Evolutionary conservation across 2,329 filamentous ascomycete species (phyloP).

Genomic region (Curvularia eragrostidis): DNA sequence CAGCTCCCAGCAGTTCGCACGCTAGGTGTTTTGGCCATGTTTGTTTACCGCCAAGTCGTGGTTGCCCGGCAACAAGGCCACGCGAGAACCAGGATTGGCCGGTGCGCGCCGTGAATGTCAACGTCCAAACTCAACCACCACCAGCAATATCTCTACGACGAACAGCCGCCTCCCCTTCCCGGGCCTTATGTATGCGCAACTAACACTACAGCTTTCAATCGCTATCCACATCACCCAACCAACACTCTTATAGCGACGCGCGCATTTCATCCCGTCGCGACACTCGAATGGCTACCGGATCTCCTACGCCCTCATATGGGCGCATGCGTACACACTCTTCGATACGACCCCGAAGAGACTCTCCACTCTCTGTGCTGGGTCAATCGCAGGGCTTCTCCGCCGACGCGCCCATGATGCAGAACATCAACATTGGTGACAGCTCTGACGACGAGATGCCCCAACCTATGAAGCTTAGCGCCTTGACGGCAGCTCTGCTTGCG

Average conservation of each 20-base stretch:
- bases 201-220: constrained; percentile 49
- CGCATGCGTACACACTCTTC: constrained; percentile 48
- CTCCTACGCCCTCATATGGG: constrained; percentile 50
- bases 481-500: constrained; percentile 81
- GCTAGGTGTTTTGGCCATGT: constrained; percentile 5
- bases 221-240: constrained; percentile 41
- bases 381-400: constrained; percentile 55
- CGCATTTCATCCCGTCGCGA: constrained; percentile 23
- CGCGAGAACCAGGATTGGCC: constrained; percentile 33
- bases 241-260: constrained; percentile 32
- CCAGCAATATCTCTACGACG: constrained; percentile 46
- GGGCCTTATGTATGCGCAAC: constrained; percentile 50
- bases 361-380: constrained; percentile 54
- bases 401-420: constrained; percentile 56
- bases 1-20: background rate
- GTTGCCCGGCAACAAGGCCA: constrained; percentile 38
- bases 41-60: constrained; percentile 20
- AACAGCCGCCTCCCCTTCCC: constrained; percentile 38
- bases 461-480: constrained; percentile 90
- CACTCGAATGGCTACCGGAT: constrained; percentile 47
- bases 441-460: constrained; percentile 89
- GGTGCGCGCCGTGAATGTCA: constrained; percentile 31
- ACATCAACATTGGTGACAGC: constrained; percentile 73
- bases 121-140: constrained; percentile 28
- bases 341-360: constrained; percentile 52